A percentile compares a stretch with the other conserved stretches of the same genome.
These are phyloP conservation scores for Erigeron canadensis DNA, from an alignment of 129 eudicot genomes.

Conservation along the genomic window DNA sequence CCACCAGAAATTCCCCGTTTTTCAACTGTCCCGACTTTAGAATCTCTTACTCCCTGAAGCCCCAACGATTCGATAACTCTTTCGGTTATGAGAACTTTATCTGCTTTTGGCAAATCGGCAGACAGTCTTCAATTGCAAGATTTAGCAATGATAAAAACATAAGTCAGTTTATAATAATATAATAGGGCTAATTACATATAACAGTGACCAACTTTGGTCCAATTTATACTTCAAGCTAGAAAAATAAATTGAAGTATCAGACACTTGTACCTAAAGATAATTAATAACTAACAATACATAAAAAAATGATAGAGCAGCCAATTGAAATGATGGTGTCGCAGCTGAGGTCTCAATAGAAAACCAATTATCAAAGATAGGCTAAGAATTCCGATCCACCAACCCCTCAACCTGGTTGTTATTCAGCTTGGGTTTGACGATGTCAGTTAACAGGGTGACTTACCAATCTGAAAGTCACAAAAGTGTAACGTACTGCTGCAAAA, in stretches of 20 bases:
- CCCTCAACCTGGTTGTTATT: too few species aligned
- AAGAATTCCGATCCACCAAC: too few species aligned
- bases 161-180: slow-evolving; percentile 7
- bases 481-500: too few species aligned
- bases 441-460: too few species aligned
- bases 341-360: background rate
- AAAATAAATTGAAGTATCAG: too few species aligned
- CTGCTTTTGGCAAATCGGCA: slow-evolving; percentile 79
- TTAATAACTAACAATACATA: too few species aligned
- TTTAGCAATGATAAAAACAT: slow-evolving; percentile 30
- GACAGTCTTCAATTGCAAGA: slow-evolving; percentile 54
- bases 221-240: background rate
- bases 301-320: too few species aligned
- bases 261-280: too few species aligned
- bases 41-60: slow-evolving; percentile 78
- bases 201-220: background rate
- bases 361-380: background rate
- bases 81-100: slow-evolving; percentile 87
- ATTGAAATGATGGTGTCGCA: background rate
- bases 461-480: too few species aligned
- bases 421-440: too few species aligned
- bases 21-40: slow-evolving; percentile 41
- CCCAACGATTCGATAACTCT: slow-evolving; percentile 90
- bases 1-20: slow-evolving; percentile 47
- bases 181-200: background rate